phyloP scores from a whole-genome alignment of 2,329 filamentous ascomycete genomes.

The Diaporthe capsici region DNA sequence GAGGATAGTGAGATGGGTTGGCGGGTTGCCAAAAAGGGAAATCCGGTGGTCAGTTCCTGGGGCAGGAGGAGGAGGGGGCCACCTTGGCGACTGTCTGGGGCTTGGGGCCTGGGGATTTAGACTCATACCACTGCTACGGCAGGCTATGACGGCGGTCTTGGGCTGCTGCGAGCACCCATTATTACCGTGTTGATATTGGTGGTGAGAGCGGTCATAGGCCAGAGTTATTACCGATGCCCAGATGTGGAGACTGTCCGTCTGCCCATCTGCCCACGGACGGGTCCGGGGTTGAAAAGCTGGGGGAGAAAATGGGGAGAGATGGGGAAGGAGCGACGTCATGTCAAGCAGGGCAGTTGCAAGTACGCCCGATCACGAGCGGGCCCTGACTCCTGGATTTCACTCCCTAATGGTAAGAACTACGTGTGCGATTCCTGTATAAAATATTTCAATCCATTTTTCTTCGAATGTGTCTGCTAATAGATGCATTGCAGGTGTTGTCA shows the following conservation, averaged over 20 bases:
- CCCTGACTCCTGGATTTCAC: neutral
- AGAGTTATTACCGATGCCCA: constrained; percentile 14
- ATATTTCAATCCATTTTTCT: neutral
- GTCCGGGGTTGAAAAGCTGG: constrained; percentile 28
- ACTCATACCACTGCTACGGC: neutral
- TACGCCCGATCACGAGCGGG: neutral
- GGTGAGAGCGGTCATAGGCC: neutral
- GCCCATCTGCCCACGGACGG: neutral
- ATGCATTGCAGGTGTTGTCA: neutral
- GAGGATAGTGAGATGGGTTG: neutral
- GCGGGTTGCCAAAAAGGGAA: neutral
- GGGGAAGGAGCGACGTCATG: constrained; percentile 23
- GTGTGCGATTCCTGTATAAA: no score
- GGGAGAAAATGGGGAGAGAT: neutral
- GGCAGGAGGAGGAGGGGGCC: neutral
- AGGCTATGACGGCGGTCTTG: neutral
- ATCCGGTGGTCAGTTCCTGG: neutral
- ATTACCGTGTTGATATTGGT: constrained; percentile 5
- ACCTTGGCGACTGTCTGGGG: constrained; percentile 12
- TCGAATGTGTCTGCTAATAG: neutral
- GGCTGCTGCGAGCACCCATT: neutral
- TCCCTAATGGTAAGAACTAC: neutral
- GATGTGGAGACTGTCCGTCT: neutral
- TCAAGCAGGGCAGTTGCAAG: neutral
- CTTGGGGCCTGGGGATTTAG: neutral